Percentiles rank a stretch among this genome's conserved stretches.
Conservation (phyloP, 2,329 filamentous ascomycete genomes). For the Exophiala aquamarina region DNA sequence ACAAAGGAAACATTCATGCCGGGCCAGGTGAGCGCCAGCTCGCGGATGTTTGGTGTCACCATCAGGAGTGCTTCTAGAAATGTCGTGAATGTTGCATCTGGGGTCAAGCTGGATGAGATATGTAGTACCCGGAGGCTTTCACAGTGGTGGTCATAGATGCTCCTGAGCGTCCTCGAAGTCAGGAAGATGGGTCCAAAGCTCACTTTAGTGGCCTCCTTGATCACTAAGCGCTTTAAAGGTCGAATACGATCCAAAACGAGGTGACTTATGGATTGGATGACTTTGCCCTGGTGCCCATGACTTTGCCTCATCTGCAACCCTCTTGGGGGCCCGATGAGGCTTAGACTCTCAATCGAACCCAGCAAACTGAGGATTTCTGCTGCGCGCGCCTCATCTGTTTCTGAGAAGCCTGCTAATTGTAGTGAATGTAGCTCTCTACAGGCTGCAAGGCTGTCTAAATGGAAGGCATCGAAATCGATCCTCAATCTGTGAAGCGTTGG, state of each 20-base stretch:
- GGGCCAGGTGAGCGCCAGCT: conserved; percentile 14
- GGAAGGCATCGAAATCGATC: conserved; percentile 14
- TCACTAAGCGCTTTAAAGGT: conserved; percentile 12
- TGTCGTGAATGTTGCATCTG: conserved; percentile 2
- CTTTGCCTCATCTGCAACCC: conserved; percentile 14
- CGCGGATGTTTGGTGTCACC: conserved; percentile 9
- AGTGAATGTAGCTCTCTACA: conserved; percentile 5
- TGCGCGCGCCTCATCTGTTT: conserved; percentile 4
- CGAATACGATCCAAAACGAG: conserved; percentile 11
- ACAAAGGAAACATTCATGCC: conserved; percentile 9
- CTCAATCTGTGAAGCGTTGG: conserved; percentile 6
- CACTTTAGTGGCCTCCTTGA: conserved; percentile 6
- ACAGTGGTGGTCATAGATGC: conserved; percentile 10
- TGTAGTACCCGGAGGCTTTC: conserved; percentile 14
- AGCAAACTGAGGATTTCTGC: conserved; percentile 9
- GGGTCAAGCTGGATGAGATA: conserved; percentile 10
- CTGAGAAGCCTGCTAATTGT: conserved; percentile 12
- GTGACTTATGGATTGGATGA: conserved; percentile 12
- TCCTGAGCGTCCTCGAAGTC: conserved; percentile 11
- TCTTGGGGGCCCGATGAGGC: conserved; percentile 8
- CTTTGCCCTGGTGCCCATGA: conserved; percentile 10
- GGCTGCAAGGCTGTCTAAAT: conserved; percentile 6
- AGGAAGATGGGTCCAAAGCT: conserved; percentile 2
- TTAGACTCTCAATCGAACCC: conserved; percentile 10
- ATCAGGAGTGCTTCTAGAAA: conserved; percentile 13